phyloP scores from a whole-genome alignment of 805 yeast species.

The Candida insectorum region DNA sequence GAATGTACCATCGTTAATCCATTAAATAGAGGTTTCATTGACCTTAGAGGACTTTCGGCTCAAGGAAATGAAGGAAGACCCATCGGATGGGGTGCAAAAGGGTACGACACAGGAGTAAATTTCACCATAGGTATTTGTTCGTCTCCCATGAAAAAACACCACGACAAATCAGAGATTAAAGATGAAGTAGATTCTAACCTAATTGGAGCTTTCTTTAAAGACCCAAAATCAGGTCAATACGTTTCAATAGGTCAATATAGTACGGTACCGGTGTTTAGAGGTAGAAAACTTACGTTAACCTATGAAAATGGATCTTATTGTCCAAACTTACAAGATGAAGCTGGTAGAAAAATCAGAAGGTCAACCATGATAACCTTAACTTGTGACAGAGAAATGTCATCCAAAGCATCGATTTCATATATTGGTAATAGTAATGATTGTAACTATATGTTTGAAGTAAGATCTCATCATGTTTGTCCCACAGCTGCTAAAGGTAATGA shows the following conservation, averaged over 20 bases:
- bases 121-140: slow-evolving; percentile 55
- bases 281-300: slow-evolving; percentile 65
- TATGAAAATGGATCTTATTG: slow-evolving; percentile 70
- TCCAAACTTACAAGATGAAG: slow-evolving; percentile 31
- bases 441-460: slow-evolving; percentile 77
- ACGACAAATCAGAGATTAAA: slow-evolving; percentile 38
- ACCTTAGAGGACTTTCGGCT: slow-evolving; percentile 49
- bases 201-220: slow-evolving; percentile 43
- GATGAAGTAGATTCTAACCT: slow-evolving; percentile 38
- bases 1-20: slow-evolving; percentile 40
- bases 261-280: slow-evolving; percentile 63
- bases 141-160: slow-evolving; percentile 41
- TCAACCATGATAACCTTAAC: slow-evolving; percentile 68
- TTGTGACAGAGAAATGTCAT: slow-evolving; percentile 72
- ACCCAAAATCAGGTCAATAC: slow-evolving; percentile 31
- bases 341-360: slow-evolving; percentile 49
- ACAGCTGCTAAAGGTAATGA: slow-evolving; percentile 66
- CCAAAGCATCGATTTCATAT: slow-evolving; percentile 63
- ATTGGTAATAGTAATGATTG: slow-evolving; percentile 76
- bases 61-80: slow-evolving; percentile 44
- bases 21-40: slow-evolving; percentile 45
- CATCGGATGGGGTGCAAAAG: slow-evolving; percentile 63
- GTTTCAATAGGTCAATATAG: slow-evolving; percentile 55
- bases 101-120: slow-evolving; percentile 66
- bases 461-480: slow-evolving; percentile 85